Evolutionary conservation across 768 basidiomycete genomes (phyloP).

Genomic region (Mycena floridula): DNA sequence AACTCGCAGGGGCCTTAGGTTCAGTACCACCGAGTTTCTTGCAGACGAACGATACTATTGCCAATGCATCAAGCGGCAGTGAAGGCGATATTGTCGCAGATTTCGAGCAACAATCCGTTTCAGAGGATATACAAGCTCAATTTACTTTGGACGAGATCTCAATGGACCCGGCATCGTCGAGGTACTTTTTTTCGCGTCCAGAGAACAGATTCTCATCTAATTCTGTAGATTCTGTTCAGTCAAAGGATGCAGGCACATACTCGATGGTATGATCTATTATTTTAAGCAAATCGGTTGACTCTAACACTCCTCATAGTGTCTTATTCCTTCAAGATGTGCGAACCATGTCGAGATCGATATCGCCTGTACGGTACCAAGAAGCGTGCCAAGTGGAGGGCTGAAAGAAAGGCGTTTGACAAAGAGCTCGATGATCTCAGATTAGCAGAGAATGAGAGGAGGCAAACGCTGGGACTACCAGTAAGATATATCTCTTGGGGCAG

Average conservation of each 20-base stretch:
- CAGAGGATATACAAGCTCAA: neutral
- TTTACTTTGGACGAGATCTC: neutral
- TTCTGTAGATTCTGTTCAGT: slow-evolving; percentile 46
- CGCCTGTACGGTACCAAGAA: slow-evolving; percentile 48
- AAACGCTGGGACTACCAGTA: slow-evolving; percentile 29
- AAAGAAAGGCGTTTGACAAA: slow-evolving; percentile 34
- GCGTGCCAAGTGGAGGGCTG: slow-evolving; percentile 46
- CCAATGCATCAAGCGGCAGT: neutral
- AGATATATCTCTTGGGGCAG: slow-evolving; percentile 11
- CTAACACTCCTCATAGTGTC: slow-evolving; percentile 11
- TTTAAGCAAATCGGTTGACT: slow-evolving; percentile 14
- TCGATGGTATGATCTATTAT: slow-evolving; percentile 28
- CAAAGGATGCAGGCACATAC: slow-evolving; percentile 45
- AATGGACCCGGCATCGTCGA: slow-evolving; percentile 9
- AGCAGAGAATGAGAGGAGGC: slow-evolving; percentile 32
- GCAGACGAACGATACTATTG: slow-evolving; percentile 22
- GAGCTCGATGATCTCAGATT: slow-evolving; percentile 30
- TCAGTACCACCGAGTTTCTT: neutral
- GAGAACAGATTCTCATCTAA: too few relatives aligned
- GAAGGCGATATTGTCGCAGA: neutral
- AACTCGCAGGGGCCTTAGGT: slow-evolving; percentile 39
- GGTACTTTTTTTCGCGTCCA: too few relatives aligned
- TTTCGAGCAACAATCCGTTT: neutral
- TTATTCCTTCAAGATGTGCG: slow-evolving; percentile 38
- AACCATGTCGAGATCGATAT: slow-evolving; percentile 41